Percentiles rank a stretch among this genome's conserved stretches.
These are phyloP conservation scores for Puccinia novopanici DNA, from an alignment of 1,284 basidiomycete genomes.

Conservation along the genomic window DNA sequence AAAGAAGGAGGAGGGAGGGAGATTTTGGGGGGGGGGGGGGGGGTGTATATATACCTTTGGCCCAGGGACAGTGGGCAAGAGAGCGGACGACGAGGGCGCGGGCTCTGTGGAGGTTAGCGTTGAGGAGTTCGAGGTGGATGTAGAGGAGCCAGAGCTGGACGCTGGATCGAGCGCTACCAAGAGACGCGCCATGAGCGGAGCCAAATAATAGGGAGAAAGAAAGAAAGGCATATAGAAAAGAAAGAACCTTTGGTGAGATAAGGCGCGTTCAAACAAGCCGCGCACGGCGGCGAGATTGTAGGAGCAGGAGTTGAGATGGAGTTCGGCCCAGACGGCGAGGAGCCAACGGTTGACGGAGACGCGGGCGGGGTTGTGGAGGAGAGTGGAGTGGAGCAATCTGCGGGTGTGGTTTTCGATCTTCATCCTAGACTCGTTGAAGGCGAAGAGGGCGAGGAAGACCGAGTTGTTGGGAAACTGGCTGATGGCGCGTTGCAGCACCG, in stretches of 20 bases:
- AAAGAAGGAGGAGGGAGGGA: constrained; percentile 17
- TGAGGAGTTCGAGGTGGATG: constrained; percentile 77
- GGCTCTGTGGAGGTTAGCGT: constrained; percentile 67
- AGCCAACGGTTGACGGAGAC: constrained; percentile 54
- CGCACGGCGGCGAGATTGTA: constrained; percentile 54
- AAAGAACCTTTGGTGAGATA: constrained; percentile 53
- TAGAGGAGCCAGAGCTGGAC: constrained; percentile 74
- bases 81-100: constrained; percentile 79
- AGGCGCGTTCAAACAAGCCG: constrained; percentile 56
- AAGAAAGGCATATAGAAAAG: not conserved
- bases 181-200: not conserved
- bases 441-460: constrained; percentile 71
- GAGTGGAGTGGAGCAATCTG: constrained; percentile 14
- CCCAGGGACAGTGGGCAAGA: constrained; percentile 75
- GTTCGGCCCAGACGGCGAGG: constrained; percentile 57
- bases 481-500: constrained; percentile 66
- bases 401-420: constrained; percentile 48
- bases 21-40: no score
- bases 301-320: constrained; percentile 54
- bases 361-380: not conserved
- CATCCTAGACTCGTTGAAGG: constrained; percentile 69
- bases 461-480: constrained; percentile 71
- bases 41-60: constrained; percentile 67
- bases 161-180: constrained; percentile 62
- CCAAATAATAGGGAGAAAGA: not conserved